Conservation (phyloP, 768 basidiomycete species). For the Phaffia australis region DNA sequence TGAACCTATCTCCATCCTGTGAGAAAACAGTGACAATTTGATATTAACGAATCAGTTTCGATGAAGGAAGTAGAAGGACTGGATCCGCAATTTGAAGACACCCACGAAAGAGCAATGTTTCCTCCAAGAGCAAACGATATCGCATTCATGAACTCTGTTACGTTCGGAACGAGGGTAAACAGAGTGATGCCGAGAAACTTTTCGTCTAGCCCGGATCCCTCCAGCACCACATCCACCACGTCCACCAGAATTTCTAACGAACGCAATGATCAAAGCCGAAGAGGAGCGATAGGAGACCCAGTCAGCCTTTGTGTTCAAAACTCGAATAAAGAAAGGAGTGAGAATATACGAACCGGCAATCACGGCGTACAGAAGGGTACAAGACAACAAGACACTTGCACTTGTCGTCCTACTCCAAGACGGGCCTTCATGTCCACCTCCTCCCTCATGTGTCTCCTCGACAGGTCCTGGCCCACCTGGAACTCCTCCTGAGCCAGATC, state of each 20-base stretch:
- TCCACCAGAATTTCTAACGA: slow-evolving; percentile 76
- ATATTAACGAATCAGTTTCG: background rate
- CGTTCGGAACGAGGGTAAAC: slow-evolving; percentile 95
- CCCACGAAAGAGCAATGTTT: slow-evolving; percentile 88
- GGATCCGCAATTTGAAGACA: slow-evolving; percentile 12
- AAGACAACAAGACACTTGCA: slow-evolving; percentile 75
- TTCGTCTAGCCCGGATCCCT: slow-evolving; percentile 86
- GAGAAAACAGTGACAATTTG: background rate
- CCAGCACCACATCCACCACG: slow-evolving; percentile 84
- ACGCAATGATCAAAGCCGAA: background rate
- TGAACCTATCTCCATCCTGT: slow-evolving; percentile 97
- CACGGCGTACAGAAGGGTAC: slow-evolving; percentile 83
- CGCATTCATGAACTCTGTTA: slow-evolving; percentile 90
- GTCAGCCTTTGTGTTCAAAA: background rate
- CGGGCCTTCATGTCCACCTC: slow-evolving; percentile 82
- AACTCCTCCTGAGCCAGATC: too few species aligned
- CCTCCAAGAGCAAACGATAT: slow-evolving; percentile 94
- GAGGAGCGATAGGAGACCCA: background rate
- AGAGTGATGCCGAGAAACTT: slow-evolving; percentile 95
- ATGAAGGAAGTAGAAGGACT: background rate
- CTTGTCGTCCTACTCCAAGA: slow-evolving; percentile 88
- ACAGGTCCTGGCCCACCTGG: too few species aligned
- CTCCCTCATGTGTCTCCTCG: slow-evolving; percentile 41
- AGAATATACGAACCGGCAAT: slow-evolving; percentile 66
- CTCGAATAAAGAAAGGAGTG: background rate